phyloP scores from a whole-genome alignment of 163 green algal species.

The Scenedesmus sp. region DNA sequence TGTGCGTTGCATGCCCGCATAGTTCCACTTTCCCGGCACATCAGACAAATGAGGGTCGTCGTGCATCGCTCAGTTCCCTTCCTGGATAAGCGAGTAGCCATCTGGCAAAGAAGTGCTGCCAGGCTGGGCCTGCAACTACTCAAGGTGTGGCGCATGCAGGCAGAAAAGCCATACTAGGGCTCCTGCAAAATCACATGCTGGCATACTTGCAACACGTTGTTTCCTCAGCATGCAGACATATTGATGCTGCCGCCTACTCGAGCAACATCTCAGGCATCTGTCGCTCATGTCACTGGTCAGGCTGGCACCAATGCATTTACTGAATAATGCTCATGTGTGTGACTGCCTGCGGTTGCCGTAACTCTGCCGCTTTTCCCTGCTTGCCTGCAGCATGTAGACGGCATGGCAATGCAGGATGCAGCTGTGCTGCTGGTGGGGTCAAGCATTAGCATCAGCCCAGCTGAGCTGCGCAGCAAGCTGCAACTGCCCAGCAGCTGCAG shows the following conservation, averaged over 20 bases:
- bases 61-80: constrained; percentile 35
- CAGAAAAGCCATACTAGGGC: background rate
- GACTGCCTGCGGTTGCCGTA: background rate
- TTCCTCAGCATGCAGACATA: too few species aligned
- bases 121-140: constrained; percentile 10
- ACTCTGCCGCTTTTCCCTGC: background rate
- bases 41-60: background rate
- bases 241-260: too few species aligned
- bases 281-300: too few species aligned
- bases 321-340: background rate
- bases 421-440: constrained; percentile 1
- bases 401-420: background rate
- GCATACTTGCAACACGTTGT: too few species aligned
- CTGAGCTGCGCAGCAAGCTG: background rate
- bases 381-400: background rate
- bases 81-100: background rate
- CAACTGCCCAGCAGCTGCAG: background rate
- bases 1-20: background rate
- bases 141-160: constrained; percentile 5
- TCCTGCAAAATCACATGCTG: background rate
- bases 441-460: too few species aligned
- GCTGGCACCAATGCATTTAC: background rate
- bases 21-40: background rate
- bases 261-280: too few species aligned
- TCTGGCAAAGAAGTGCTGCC: constrained; percentile 31